Base-by-base conservation (phyloP, 768 basidiomycete species). In the Lyophyllum atratum region DNA sequence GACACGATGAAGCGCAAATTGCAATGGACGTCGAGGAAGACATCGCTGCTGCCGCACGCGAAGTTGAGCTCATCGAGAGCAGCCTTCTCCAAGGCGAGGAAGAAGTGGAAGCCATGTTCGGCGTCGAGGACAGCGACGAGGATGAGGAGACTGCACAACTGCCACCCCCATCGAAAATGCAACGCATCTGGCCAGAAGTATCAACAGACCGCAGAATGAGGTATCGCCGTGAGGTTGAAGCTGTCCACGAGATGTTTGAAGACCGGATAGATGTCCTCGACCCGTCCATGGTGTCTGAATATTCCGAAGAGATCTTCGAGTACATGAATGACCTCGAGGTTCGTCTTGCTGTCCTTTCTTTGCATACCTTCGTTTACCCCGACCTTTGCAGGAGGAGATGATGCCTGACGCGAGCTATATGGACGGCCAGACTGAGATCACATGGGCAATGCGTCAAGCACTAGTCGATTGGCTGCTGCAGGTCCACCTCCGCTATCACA, bases 401-500 rank as follows among this genome's bases (percentile, higher is more conserved):
- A 93, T 99, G 95, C 92, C 97, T 28, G 88, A 86, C 59, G 84
- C 94, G 4, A 84, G 92, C 64, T 99, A 99, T 69, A 98, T 99
- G 90, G 84, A 86, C 43, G 87, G 86, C 39, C 97, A 99, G 74
- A 86, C 84, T 55, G 96, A 98, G 74, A 90, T 99, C 64, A 84
- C 76, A 60, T 96, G 95, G 95, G 72, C 81, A 19, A 98, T 97
- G 95, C 92, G 97, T 53, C 90, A 95, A 70, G 95, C 93, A 2
- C 84, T 99, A 39, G 91, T 99, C 63, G 97, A 99, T 77, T 99
- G 97, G 97, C 82, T 99, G 22, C 83, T 96, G 53, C 96, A 98
- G 71, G 94, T 98, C 31, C 97, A 99, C 78, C 79, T 98, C 59
- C 89, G 95, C 26, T 99, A 98, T 80, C 96, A 98, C 79, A 93